These are phyloP conservation scores for Boletus huronensis DNA, from an alignment of 768 basidiomycete species.

Conservation along the genomic window DNA sequence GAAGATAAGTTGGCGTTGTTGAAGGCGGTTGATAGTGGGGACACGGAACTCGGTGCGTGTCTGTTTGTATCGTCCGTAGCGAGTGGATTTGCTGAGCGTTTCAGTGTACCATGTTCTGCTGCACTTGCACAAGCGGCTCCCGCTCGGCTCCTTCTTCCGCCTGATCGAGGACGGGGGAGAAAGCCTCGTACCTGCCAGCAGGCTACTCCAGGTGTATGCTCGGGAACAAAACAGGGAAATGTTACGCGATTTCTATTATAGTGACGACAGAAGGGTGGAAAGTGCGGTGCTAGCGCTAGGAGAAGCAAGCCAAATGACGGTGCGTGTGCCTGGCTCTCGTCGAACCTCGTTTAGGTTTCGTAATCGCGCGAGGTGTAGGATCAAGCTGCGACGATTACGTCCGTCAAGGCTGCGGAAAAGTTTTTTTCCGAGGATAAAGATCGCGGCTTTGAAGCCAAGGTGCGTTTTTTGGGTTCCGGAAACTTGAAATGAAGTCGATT, in stretches of 20 bases:
- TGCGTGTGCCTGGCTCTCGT: slow-evolving; percentile 31
- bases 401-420: slow-evolving; percentile 82
- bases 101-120: slow-evolving; percentile 92
- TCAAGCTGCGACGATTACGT: slow-evolving; percentile 61
- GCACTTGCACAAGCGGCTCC: slow-evolving; percentile 76
- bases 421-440: slow-evolving; percentile 97
- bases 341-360: not conserved
- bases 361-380: slow-evolving; percentile 48
- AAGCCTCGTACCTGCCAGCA: slow-evolving; percentile 67
- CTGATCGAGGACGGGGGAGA: slow-evolving; percentile 89
- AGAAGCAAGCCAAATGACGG: slow-evolving; percentile 68
- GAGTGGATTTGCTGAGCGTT: not conserved
- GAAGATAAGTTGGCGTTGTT: slow-evolving; percentile 83
- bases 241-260: slow-evolving; percentile 95
- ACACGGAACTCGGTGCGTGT: slow-evolving; percentile 83
- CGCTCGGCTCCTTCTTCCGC: slow-evolving; percentile 90
- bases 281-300: slow-evolving; percentile 87
- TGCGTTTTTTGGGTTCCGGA: slow-evolving; percentile 24
- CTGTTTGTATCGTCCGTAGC: not conserved
- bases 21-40: slow-evolving; percentile 92
- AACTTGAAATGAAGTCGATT: not conserved
- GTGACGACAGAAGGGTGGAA: slow-evolving; percentile 92
- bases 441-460: slow-evolving; percentile 85
- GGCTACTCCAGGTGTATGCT: slow-evolving; percentile 84
- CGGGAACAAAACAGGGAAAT: slow-evolving; percentile 88